Base-by-base conservation (phyloP, 106 monocot genomes). In the Ottelia alismoides region DNA sequence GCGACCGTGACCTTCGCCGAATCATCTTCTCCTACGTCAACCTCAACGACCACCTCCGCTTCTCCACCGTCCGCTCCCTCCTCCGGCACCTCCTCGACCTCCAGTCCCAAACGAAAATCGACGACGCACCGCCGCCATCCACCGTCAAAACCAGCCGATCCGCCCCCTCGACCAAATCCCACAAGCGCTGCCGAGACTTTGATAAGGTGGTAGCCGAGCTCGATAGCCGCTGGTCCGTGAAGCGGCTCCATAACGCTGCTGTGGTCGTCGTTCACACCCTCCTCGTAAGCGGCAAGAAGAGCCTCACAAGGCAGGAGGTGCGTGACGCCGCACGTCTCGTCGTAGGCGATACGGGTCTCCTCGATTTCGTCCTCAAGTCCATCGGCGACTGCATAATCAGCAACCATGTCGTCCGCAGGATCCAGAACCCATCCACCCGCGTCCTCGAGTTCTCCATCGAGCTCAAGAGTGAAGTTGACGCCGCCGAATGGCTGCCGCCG, bases 291-390 rank as follows among this genome's bases (percentile, higher is more conserved):
- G 81, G 89, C 0, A 25, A 53, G 20, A 63, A 31, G 62, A n/a
- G n/a, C n/a, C 70, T 98, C 79, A 89, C 89, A 0, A 73, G 96
- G 22, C 96, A 98, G 73, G 96, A 81, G 55, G 60, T 30, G 57
- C 69, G 53, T 25, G 78, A 32, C 69, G 85, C 43, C 68, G 78
- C 57, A 0, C 64, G 96, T 25, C 67, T 65, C 6, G 60, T 52
- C 47, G 82, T 96, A 49, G 96, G 96, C 12, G 96, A 89, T 71
- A 96, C 96, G 0, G 96, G 96, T 20, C 85, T 96, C 43, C 66
- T 96, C 27, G 96, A 96, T 53, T 96, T 82, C 55, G 96, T 96
- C 20, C 68, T 96, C 44, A 96, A 96, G 61, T 96, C 85, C 29
- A 56, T 96, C 56, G 84, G 88, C 44, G 68, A 89, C 58, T 67